A percentile compares a stretch with the other conserved stretches of the same genome.
Evolutionary conservation across 108 stramenopile species (phyloP).

Genomic region (Pelagomonas calceolata): DNA sequence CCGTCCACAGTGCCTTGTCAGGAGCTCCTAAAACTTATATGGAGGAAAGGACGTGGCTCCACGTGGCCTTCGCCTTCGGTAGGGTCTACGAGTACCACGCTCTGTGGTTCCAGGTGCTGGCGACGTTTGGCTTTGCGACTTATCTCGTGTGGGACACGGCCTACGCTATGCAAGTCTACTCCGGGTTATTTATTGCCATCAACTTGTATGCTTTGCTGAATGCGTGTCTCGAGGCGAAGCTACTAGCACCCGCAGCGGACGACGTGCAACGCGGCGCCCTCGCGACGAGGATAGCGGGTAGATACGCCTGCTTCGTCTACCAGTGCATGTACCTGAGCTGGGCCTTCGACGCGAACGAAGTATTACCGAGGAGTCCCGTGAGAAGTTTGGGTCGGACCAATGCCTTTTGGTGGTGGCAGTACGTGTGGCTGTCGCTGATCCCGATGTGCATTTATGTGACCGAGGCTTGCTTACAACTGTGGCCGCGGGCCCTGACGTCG

Average conservation of each 20-base stretch:
- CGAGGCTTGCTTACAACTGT: constrained; percentile 63
- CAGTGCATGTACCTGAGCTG: constrained; percentile 84
- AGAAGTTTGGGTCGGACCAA: constrained; percentile 64
- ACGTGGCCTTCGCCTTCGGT: constrained; percentile 69
- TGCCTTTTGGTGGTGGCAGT: constrained; percentile 95
- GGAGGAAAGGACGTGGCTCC: constrained; percentile 88
- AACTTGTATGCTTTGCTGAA: constrained; percentile 68
- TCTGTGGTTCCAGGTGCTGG: constrained; percentile 79
- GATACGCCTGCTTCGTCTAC: constrained; percentile 77
- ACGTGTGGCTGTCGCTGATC: constrained; percentile 78
- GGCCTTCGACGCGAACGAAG: constrained; percentile 60
- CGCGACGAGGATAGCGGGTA: constrained; percentile 50
- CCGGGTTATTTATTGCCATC: constrained; percentile 85
- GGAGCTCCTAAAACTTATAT: constrained; percentile 84
- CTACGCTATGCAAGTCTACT: constrained; percentile 69
- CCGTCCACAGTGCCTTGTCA: constrained; percentile 14
- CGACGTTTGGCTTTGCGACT: constrained; percentile 66
- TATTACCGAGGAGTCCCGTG: background rate
- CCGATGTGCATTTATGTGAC: constrained; percentile 72
- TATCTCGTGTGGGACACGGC: constrained; percentile 86
- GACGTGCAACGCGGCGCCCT: background rate
- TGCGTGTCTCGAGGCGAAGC: constrained; percentile 84
- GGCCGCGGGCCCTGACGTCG: constrained; percentile 52
- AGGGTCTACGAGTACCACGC: constrained; percentile 89
- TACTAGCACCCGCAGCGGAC: background rate